Percentiles rank a stretch among this genome's conserved stretches.
phyloP scores from a whole-genome alignment of 768 basidiomycete species.

The Phanerochaete carnosa region DNA sequence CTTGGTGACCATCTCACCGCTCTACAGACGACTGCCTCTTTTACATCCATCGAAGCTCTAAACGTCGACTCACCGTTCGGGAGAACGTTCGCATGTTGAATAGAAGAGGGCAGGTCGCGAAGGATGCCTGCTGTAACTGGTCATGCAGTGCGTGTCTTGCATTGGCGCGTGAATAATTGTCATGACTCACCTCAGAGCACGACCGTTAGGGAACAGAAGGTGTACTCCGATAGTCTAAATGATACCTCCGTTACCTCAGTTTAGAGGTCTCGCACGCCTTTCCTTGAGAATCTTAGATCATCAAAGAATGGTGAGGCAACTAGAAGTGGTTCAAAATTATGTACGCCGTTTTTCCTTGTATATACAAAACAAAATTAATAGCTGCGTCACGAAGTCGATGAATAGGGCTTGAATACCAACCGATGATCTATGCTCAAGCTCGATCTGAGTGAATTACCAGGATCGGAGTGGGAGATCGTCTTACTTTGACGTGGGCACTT shows the following conservation, averaged over 20 bases:
- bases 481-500: too few species aligned
- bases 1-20: background rate
- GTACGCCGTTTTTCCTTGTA: background rate
- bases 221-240: background rate
- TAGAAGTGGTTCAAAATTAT: background rate
- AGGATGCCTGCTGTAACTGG: background rate
- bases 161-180: too few species aligned
- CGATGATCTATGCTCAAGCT: background rate
- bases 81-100: background rate
- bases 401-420: background rate
- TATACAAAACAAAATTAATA: background rate
- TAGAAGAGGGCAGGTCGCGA: background rate
- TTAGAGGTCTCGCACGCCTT: background rate
- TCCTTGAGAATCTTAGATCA: background rate
- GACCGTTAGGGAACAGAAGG: background rate
- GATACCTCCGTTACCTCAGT: background rate
- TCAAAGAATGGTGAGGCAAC: background rate
- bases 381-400: background rate
- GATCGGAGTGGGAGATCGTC: background rate
- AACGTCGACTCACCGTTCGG: background rate
- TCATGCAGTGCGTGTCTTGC: background rate
- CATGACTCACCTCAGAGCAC: too few species aligned
- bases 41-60: background rate
- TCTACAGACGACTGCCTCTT: background rate
- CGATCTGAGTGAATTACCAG: background rate